Conservation (phyloP, 352 stramenopile genomes). For the Phytophthora pinifolia region DNA sequence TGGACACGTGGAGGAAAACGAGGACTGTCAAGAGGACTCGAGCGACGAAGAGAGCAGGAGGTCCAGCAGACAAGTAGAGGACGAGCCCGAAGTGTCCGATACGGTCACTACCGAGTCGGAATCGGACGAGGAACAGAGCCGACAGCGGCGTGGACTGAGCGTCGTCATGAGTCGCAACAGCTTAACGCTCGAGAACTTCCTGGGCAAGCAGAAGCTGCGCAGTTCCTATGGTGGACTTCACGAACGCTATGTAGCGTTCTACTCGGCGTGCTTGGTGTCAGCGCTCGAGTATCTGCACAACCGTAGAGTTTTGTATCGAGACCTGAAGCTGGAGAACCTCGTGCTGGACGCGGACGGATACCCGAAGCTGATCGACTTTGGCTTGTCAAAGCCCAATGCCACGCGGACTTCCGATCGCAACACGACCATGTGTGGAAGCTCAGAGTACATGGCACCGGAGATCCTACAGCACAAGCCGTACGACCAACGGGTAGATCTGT, state of each 20-base stretch:
- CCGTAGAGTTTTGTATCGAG: constrained; percentile 69
- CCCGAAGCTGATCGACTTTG: constrained; percentile 74
- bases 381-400: constrained; percentile 56
- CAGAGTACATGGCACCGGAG: constrained; percentile 81
- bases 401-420: constrained; percentile 40
- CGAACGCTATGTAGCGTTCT: constrained; percentile 92
- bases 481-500: constrained; percentile 63
- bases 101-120: constrained; percentile 38
- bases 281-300: constrained; percentile 88
- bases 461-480: constrained; percentile 60
- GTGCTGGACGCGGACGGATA: constrained; percentile 89
- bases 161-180: constrained; percentile 28
- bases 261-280: constrained; percentile 92
- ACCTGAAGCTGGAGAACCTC: constrained; percentile 90
- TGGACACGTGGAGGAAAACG: constrained; percentile 27
- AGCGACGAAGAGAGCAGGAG: constrained; percentile 24
- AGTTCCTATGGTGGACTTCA: constrained; percentile 66
- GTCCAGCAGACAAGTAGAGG: constrained; percentile 14
- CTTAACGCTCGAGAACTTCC: constrained; percentile 43
- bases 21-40: constrained; percentile 14
- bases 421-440: constrained; percentile 69
- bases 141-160: constrained; percentile 18
- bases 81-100: constrained; percentile 23
- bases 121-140: constrained; percentile 41
- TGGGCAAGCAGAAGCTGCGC: constrained; percentile 36